Conservation (phyloP, 768 basidiomycete species). For the Dioszegia aurantiaca region DNA sequence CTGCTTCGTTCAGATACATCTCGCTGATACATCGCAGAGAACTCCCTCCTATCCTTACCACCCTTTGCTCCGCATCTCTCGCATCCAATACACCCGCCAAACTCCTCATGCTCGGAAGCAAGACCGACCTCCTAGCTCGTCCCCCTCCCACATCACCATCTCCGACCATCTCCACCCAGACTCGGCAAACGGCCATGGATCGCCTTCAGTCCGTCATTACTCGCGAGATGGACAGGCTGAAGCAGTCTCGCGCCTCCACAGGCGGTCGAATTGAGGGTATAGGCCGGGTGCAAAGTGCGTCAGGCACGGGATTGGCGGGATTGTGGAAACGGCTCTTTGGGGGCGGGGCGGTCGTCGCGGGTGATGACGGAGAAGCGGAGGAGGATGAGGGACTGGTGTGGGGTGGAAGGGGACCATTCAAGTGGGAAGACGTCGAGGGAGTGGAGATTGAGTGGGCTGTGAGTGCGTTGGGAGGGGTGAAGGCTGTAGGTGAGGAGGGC, state of each 20-base stretch:
- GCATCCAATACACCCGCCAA: slow-evolving; percentile 21
- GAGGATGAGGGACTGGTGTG: slow-evolving; percentile 47
- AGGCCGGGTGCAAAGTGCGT: slow-evolving; percentile 25
- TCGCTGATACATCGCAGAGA: slow-evolving; percentile 26
- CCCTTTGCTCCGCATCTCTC: slow-evolving; percentile 28
- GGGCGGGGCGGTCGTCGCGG: slow-evolving; percentile 9
- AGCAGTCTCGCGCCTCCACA: slow-evolving; percentile 34
- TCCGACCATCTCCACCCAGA: slow-evolving; percentile 27
- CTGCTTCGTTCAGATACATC: background rate
- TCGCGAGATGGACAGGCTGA: slow-evolving; percentile 47
- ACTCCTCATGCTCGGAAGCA: slow-evolving; percentile 47
- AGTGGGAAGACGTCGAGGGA: slow-evolving; percentile 49
- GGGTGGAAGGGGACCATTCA: slow-evolving; percentile 45
- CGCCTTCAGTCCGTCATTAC: slow-evolving; percentile 40
- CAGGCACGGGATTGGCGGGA: slow-evolving; percentile 15
- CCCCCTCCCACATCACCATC: slow-evolving; percentile 21
- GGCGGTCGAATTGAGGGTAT: slow-evolving; percentile 47
- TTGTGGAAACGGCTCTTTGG: slow-evolving; percentile 30
- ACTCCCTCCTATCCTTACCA: slow-evolving; percentile 36
- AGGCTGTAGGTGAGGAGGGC: slow-evolving; percentile 25
- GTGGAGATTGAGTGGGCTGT: slow-evolving; percentile 44
- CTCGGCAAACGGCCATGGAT: slow-evolving; percentile 31
- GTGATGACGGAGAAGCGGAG: slow-evolving; percentile 26
- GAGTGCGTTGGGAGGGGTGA: slow-evolving; percentile 27
- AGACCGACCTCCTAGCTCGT: slow-evolving; percentile 43